Evolutionary conservation across 257 asterid genomes (phyloP).

Genomic region (Nicotiana tomentosiformis): DNA sequence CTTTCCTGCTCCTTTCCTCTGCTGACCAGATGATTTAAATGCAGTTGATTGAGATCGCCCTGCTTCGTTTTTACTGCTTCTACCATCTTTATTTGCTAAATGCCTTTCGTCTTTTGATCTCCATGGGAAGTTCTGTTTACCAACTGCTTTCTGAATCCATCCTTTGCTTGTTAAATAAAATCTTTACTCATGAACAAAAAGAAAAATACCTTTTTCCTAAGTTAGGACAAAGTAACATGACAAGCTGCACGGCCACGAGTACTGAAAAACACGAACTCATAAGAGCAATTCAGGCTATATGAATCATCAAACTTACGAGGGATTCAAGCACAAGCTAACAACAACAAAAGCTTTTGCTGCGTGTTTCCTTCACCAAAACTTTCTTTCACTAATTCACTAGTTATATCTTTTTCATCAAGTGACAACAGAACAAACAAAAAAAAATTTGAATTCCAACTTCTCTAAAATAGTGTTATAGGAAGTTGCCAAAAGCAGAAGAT

Average conservation of each 20-base stretch:
- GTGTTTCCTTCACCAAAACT: background rate
- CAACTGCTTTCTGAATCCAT: conserved; percentile 25
- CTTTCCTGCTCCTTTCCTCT: conserved; percentile 44
- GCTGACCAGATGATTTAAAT: conserved; percentile 37
- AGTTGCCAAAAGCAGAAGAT: no score
- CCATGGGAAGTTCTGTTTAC: conserved; percentile 23
- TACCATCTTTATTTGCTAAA: conserved; percentile 30
- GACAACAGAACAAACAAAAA: background rate
- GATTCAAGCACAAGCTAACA: background rate
- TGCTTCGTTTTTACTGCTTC: conserved; percentile 26
- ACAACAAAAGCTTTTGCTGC: background rate
- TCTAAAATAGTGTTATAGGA: background rate
- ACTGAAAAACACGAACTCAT: background rate
- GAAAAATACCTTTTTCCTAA: background rate
- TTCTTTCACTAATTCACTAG: no score
- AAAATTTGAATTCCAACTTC: background rate
- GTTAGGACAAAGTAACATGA: background rate
- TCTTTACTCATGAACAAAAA: background rate
- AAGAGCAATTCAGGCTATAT: background rate
- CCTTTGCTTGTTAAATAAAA: conserved; percentile 1
- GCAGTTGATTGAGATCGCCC: conserved; percentile 39
- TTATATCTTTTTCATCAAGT: background rate
- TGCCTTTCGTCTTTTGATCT: conserved; percentile 23
- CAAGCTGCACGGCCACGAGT: background rate
- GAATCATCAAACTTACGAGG: background rate